Evolutionary conservation across 129 eudicot species (phyloP), one percentile per base, ranked within the genome.

Genomic region (Escallonia herrerae): DNA sequence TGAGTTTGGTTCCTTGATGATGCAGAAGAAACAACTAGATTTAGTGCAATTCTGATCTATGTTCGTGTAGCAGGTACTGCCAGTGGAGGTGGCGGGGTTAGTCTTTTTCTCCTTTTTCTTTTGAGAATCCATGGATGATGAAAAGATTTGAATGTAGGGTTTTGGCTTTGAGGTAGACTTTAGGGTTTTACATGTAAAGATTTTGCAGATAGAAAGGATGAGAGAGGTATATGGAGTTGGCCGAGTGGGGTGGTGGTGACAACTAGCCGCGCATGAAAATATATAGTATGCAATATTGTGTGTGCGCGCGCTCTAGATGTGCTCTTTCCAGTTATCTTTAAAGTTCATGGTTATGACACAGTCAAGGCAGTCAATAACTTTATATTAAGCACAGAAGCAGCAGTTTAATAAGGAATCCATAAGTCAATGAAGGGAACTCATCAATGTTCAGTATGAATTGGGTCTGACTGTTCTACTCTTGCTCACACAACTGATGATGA

Each of bases 1-100:
- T 65, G 73, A 63, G 71, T 80, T 74, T 50, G 83, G 89, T 48
- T 90, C 90, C 75, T 90, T 84, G 87, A 84, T 74, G 58, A 76
- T 68, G 86, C 97, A 90, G 73, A 90, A 87, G 89, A 86, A 87
- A 62, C 97, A 90, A 74, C 75, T 51, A 40, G 84, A 69, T 65
- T 75, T 79, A 33, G 84, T 67, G 80, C 90, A 87, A 56, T 46
- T 71, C 68, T 76, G 66, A 59, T 79, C 63, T 43, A 72, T 58
- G 52, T 60, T 47, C 56, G 55, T 46, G 57, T 14, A 38, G 15
- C 9, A 13, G 49, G n/a, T n/a, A n/a, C n/a, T n/a, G n/a, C n/a
- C n/a, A n/a, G n/a, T n/a, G n/a, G n/a, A n/a, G n/a, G 51, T 67
- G 57, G 43, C 4, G 43, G 9, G 43, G 6, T 7, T 40, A 8